Percentiles rank a stretch among this genome's conserved stretches.
Conservation (phyloP, 2,329 filamentous ascomycete genomes). For the Diplodia sapinea region DNA sequence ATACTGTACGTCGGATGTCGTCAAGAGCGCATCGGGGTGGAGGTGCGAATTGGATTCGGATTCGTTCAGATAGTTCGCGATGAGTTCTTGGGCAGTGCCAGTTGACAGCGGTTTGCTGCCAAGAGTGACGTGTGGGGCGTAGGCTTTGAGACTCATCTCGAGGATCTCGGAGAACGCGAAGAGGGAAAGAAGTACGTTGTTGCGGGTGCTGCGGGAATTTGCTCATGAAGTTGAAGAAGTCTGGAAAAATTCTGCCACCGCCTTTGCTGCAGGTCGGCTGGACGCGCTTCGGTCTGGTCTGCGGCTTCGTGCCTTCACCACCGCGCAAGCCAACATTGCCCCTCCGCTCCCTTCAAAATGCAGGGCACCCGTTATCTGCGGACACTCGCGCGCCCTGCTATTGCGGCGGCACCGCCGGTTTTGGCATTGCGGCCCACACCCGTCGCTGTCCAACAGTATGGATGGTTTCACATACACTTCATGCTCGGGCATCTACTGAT, state of each 20-base stretch:
- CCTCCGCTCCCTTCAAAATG: constrained; percentile 36
- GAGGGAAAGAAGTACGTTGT: not conserved
- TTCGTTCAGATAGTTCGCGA: constrained; percentile 50
- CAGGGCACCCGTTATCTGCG: constrained; percentile 43
- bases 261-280: constrained; percentile 3
- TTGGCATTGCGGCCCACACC: constrained; percentile 31
- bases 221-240: not conserved
- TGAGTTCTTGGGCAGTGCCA: constrained; percentile 42
- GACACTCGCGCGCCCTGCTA: constrained; percentile 35
- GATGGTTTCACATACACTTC: not conserved
- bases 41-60: constrained; percentile 52
- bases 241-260: constrained; percentile 30
- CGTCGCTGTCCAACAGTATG: constrained; percentile 37
- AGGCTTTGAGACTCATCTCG: constrained; percentile 44
- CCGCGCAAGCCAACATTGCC: constrained; percentile 16
- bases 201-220: constrained; percentile 5
- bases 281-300: constrained; percentile 14
- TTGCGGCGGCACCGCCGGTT: constrained; percentile 24
- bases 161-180: not conserved
- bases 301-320: constrained; percentile 5
- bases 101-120: constrained; percentile 42
- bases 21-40: constrained; percentile 56
- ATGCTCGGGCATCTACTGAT: not conserved
- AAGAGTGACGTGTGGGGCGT: constrained; percentile 45
- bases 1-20: constrained; percentile 50